Percentiles rank a stretch among this genome's conserved stretches.
Evolutionary conservation across 2,329 filamentous ascomycete genomes (phyloP).

Genomic region (Helicocarpus griseus): DNA sequence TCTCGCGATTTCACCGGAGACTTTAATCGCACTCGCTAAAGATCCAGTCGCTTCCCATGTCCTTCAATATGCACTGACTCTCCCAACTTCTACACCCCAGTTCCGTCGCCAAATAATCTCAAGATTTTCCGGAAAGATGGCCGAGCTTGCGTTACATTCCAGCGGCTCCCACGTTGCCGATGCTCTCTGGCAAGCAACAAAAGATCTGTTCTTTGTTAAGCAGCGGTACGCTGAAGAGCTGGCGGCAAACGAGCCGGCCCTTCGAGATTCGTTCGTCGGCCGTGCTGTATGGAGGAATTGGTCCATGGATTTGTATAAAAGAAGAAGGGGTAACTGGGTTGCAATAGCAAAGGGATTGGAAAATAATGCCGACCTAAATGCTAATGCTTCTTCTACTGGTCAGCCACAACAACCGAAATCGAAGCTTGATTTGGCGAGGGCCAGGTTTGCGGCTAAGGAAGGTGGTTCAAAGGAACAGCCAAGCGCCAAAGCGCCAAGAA

Average conservation of each 20-base stretch:
- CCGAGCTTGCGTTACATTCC: conserved; percentile 50
- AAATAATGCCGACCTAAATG: conserved; percentile 11
- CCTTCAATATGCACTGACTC: conserved; percentile 53
- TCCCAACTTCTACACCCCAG: conserved; percentile 43
- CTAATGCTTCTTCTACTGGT: conserved; percentile 11
- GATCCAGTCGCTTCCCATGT: conserved; percentile 51
- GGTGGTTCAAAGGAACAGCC: neutral
- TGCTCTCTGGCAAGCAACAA: conserved; percentile 54
- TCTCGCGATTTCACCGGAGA: conserved; percentile 46
- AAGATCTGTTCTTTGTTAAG: conserved; percentile 55
- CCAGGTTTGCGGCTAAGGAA: conserved; percentile 42
- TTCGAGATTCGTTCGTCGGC: conserved; percentile 57
- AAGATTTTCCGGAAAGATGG: conserved; percentile 52
- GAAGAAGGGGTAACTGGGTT: conserved; percentile 54
- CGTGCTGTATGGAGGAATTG: conserved; percentile 65
- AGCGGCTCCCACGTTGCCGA: conserved; percentile 60
- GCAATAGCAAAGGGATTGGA: conserved; percentile 47
- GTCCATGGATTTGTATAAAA: conserved; percentile 62
- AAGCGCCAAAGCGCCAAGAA: neutral
- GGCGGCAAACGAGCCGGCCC: conserved; percentile 45
- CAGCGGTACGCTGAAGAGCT: conserved; percentile 59
- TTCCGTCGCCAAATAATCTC: conserved; percentile 55
- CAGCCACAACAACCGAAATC: conserved; percentile 34
- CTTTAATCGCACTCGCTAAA: conserved; percentile 56
- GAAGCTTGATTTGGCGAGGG: conserved; percentile 48